These are phyloP conservation scores for Rhizopogon parksii DNA, from an alignment of 1,284 basidiomycete species.

Conservation along the genomic window DNA sequence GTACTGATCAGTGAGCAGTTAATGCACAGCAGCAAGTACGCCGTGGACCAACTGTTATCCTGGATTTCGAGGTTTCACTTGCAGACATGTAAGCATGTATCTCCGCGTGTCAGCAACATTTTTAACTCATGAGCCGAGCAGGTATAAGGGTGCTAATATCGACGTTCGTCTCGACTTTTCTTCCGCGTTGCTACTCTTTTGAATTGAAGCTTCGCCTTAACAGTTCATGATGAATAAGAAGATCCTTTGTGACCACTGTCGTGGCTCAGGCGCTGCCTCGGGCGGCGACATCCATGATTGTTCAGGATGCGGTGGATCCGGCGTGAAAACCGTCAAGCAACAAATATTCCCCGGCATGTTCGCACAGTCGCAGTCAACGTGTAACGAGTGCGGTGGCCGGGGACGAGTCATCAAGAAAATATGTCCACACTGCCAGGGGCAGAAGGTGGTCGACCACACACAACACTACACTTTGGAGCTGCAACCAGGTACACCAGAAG, in stretches of 20 bases:
- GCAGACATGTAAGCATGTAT: slow-evolving; percentile 64
- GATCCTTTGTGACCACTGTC: slow-evolving; percentile 88
- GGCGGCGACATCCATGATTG: slow-evolving; percentile 82
- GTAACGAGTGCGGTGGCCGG: slow-evolving; percentile 76
- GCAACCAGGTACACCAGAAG: slow-evolving; percentile 84
- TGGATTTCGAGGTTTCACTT: slow-evolving; percentile 83
- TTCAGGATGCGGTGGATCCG: slow-evolving; percentile 73
- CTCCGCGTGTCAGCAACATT: slow-evolving; percentile 1
- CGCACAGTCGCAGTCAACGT: slow-evolving; percentile 72
- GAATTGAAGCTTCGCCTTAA: background rate
- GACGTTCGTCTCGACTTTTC: slow-evolving; percentile 48
- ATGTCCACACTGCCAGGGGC: slow-evolving; percentile 78
- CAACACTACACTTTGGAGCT: slow-evolving; percentile 79
- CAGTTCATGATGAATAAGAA: slow-evolving; percentile 87
- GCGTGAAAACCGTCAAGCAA: slow-evolving; percentile 79
- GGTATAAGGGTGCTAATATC: slow-evolving; percentile 73
- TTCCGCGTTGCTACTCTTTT: background rate
- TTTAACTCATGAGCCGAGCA: slow-evolving; percentile 22
- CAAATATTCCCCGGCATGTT: slow-evolving; percentile 96
- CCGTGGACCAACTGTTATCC: slow-evolving; percentile 75
- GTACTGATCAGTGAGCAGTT: slow-evolving; percentile 11
- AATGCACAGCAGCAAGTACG: slow-evolving; percentile 58
- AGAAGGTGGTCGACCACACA: slow-evolving; percentile 78
- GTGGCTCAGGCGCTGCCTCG: slow-evolving; percentile 85
- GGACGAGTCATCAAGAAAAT: slow-evolving; percentile 70